phyloP scores from a whole-genome alignment of 2,329 filamentous ascomycete genomes.

The Atkinsonella texensis region DNA sequence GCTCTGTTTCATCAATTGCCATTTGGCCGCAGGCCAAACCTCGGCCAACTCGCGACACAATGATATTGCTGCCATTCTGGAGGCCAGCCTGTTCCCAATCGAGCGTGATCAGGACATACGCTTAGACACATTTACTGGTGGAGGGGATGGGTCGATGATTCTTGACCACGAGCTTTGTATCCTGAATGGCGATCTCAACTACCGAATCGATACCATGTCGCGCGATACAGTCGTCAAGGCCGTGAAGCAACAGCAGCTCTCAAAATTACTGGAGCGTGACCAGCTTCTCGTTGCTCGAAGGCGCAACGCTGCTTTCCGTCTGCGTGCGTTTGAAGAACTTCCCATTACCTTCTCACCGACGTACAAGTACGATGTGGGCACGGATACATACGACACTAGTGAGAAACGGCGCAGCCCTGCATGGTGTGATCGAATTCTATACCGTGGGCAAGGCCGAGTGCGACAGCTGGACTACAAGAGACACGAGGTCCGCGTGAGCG shows the following conservation, averaged over 20 bases:
- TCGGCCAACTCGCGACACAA: conserved; percentile 87
- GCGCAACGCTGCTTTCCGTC: conserved; percentile 78
- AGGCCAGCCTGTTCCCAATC: conserved; percentile 59
- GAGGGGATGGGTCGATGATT: conserved; percentile 91
- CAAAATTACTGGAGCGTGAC: conserved; percentile 82
- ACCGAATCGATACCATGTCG: conserved; percentile 94
- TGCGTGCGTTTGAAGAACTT: conserved; percentile 81
- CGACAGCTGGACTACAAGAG: conserved; percentile 79
- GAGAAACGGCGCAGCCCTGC: conserved; percentile 91
- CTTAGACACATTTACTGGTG: conserved; percentile 71
- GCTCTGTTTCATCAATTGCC: conserved; percentile 93
- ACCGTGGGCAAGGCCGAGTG: conserved; percentile 67
- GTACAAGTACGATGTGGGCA: conserved; percentile 97
- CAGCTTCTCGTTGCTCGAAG: conserved; percentile 82
- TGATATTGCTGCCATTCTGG: conserved; percentile 81
- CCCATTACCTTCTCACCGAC: conserved; percentile 89
- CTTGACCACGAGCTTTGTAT: conserved; percentile 97
- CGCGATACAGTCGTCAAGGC: conserved; percentile 84
- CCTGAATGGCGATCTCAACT: conserved; percentile 92
- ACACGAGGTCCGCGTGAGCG: conserved; percentile 82
- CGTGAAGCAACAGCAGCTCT: conserved; percentile 67
- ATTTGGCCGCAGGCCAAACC: conserved; percentile 86
- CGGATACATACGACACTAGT: conserved; percentile 84
- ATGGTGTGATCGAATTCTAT: conserved; percentile 94
- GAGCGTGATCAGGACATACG: conserved; percentile 57